phyloP scores from a whole-genome alignment of 2,329 filamentous ascomycete species.

The Ophiocordyceps camponoti-leonardi region DNA sequence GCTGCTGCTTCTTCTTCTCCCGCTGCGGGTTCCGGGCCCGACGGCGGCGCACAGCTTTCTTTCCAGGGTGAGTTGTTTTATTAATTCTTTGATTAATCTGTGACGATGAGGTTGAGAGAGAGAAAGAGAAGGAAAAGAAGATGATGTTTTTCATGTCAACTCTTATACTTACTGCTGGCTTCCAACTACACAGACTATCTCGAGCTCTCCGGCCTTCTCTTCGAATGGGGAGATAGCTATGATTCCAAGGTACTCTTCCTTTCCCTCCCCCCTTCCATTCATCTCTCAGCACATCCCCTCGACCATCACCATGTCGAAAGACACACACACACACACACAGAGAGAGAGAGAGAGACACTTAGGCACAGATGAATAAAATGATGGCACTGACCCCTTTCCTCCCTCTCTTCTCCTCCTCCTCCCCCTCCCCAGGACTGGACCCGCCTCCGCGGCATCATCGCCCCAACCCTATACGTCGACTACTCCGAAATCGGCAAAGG shows the following conservation, averaged over 20 bases:
- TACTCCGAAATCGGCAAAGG: background rate
- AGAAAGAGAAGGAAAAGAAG: too few species aligned
- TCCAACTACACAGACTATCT: background rate
- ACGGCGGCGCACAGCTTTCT: background rate
- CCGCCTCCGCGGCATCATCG: slow-evolving; percentile 34
- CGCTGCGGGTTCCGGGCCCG: background rate
- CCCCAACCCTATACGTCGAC: slow-evolving; percentile 20
- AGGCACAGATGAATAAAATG: too few species aligned
- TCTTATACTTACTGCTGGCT: too few species aligned
- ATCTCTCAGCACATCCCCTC: too few species aligned
- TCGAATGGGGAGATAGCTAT: slow-evolving; percentile 48
- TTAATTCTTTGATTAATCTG: too few species aligned
- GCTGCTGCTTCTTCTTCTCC: background rate
- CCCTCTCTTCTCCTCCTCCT: too few species aligned
- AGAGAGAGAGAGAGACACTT: too few species aligned
- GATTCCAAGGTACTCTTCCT: slow-evolving; percentile 31
- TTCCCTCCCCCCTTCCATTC: too few species aligned
- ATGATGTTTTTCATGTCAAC: too few species aligned
- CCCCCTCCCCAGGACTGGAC: slow-evolving; percentile 29
- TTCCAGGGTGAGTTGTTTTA: background rate
- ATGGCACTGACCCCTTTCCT: background rate
- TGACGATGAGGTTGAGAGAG: too few species aligned
- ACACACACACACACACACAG: too few species aligned
- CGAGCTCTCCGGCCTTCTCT: slow-evolving; percentile 10
- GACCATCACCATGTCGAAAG: too few species aligned